These are phyloP conservation scores for Raddia guianensis DNA, from an alignment of 176 grass and related monocot genomes.

Conservation along the genomic window DNA sequence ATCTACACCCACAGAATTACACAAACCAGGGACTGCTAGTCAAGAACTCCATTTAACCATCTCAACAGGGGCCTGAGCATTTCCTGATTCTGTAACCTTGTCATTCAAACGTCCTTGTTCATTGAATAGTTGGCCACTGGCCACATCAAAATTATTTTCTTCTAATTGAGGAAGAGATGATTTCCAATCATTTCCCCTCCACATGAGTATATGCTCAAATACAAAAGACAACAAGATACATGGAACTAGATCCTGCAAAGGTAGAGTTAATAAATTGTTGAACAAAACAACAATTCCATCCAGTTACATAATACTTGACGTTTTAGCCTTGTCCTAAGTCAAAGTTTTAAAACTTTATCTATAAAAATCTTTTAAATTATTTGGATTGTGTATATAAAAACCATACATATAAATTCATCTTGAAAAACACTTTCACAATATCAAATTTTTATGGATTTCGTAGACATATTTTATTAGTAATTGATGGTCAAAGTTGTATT, in stretches of 20 bases:
- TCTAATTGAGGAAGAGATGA: conserved; percentile 50
- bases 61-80: conserved; percentile 2
- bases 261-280: conserved; percentile 42
- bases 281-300: conserved; percentile 23
- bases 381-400: too few species aligned
- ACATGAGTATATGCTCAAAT: conserved; percentile 94
- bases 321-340: too few species aligned
- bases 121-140: conserved; percentile 1
- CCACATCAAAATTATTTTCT: conserved; percentile 48
- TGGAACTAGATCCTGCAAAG: conserved; percentile 81
- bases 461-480: too few species aligned
- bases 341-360: too few species aligned
- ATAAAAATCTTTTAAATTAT: too few species aligned
- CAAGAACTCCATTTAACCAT: conserved; percentile 10
- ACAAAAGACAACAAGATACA: conserved; percentile 83
- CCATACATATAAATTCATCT: too few species aligned
- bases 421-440: too few species aligned
- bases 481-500: too few species aligned
- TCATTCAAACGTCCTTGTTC: conserved; percentile 30
- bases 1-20: conserved; percentile 18
- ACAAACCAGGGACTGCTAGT: conserved; percentile 15
- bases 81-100: conserved; percentile 21
- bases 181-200: conserved; percentile 87
- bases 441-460: too few species aligned
- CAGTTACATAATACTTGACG: too few species aligned